Conservation (phyloP, 371 early-diverging fungal genomes). For the Saksenaea oblongispora region DNA sequence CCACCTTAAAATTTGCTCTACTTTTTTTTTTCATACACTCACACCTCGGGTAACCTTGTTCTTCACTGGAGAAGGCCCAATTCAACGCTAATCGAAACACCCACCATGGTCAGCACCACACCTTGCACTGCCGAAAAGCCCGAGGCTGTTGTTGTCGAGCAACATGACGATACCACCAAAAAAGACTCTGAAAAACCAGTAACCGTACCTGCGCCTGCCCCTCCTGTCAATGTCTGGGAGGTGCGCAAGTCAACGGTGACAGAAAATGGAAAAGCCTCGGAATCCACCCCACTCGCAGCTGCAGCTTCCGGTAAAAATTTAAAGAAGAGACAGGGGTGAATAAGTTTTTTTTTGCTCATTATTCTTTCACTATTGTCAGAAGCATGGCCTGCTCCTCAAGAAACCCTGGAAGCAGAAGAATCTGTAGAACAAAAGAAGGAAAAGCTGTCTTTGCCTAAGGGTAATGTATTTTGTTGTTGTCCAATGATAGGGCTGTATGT, state of each 20-base stretch:
- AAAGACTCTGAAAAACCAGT: conserved; percentile 22
- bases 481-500: conserved; percentile 13
- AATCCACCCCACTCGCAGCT: background rate
- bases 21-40: background rate
- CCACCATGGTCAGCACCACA: conserved; percentile 4
- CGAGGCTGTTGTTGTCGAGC: conserved; percentile 5
- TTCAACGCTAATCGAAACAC: background rate
- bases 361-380: background rate
- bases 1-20: conserved; percentile 5
- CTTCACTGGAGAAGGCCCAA: conserved; percentile 5
- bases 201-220: conserved; percentile 49
- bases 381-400: conserved; percentile 54
- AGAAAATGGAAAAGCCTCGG: conserved; percentile 14
- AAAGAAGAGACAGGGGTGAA: background rate
- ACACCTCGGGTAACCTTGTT: conserved; percentile 5
- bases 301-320: conserved; percentile 4
- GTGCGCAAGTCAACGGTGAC: conserved; percentile 38
- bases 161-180: conserved; percentile 11
- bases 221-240: conserved; percentile 61
- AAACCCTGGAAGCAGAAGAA: conserved; percentile 37
- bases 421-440: conserved; percentile 37
- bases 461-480: conserved; percentile 8
- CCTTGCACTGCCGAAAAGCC: conserved; percentile 7
- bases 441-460: conserved; percentile 39
- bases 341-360: conserved; percentile 4